Conservation (phyloP, 306 rosid genomes). For the Prunus mira region DNA sequence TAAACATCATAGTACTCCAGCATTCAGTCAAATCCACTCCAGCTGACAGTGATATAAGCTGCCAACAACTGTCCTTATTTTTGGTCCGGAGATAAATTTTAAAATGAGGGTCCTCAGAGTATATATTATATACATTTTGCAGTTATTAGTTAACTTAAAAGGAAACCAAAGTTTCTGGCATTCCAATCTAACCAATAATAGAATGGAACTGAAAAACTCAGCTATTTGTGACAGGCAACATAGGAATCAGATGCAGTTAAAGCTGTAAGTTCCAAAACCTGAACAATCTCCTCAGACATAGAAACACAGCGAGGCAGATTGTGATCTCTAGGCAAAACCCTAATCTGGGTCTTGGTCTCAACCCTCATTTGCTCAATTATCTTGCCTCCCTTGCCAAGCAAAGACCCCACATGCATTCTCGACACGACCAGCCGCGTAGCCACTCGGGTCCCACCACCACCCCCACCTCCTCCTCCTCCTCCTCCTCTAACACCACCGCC, state of each 20-base stretch:
- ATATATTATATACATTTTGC: constrained; percentile 9
- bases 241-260: constrained; percentile 23
- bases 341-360: constrained; percentile 96
- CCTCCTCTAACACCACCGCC: constrained; percentile 30
- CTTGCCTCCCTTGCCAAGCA: constrained; percentile 98
- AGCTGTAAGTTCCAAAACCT: constrained; percentile 54
- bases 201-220: constrained; percentile 6
- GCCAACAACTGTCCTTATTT: constrained; percentile 11
- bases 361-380: constrained; percentile 98
- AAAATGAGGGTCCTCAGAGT: constrained; percentile 6
- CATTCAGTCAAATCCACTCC: background rate
- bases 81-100: constrained; percentile 3
- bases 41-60: background rate
- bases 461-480: constrained; percentile 23
- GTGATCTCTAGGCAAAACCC: constrained; percentile 93
- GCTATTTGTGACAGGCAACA: constrained; percentile 36
- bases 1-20: background rate
- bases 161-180: background rate
- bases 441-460: constrained; percentile 51
- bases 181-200: background rate
- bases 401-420: constrained; percentile 93
- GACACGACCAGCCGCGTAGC: constrained; percentile 90
- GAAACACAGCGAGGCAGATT: constrained; percentile 94
- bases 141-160: constrained; percentile 17
- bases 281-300: constrained; percentile 97